Evolutionary conservation across 164 flowering plant species (phyloP).

Genomic region (Annona cherimola): DNA sequence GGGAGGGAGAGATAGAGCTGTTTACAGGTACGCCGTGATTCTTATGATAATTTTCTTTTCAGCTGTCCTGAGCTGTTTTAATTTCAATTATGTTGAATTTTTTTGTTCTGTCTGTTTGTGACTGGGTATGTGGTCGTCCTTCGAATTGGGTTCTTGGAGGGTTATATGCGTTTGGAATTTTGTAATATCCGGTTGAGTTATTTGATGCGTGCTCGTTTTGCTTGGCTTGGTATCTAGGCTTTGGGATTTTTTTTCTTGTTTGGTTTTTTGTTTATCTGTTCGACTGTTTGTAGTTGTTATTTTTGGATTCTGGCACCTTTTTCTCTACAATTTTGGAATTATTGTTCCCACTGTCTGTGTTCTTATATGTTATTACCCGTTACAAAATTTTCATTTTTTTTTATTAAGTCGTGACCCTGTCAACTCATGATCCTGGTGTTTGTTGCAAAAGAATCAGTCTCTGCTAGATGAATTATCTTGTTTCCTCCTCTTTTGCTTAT

Average conservation of each 20-base stretch:
- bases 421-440: no score
- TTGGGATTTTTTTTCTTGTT: neutral
- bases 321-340: no score
- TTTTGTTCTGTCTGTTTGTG: neutral
- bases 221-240: neutral
- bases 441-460: no score
- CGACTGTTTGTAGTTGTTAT: no score
- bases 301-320: no score
- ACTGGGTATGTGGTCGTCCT: neutral
- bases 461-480: no score
- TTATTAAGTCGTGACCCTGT: no score
- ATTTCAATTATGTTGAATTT: neutral
- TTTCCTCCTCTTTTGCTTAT: no score
- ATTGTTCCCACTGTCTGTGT: no score
- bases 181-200: neutral
- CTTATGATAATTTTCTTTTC: neutral
- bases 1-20: constrained; percentile 1
- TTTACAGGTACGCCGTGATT: constrained; percentile 1
- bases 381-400: no score
- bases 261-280: no score
- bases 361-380: neutral
- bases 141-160: neutral
- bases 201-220: neutral
- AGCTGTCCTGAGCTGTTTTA: neutral
- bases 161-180: constrained; percentile 1